These are phyloP conservation scores for Cruciata laevipes DNA, from an alignment of 257 asterid species.

Conservation along the genomic window DNA sequence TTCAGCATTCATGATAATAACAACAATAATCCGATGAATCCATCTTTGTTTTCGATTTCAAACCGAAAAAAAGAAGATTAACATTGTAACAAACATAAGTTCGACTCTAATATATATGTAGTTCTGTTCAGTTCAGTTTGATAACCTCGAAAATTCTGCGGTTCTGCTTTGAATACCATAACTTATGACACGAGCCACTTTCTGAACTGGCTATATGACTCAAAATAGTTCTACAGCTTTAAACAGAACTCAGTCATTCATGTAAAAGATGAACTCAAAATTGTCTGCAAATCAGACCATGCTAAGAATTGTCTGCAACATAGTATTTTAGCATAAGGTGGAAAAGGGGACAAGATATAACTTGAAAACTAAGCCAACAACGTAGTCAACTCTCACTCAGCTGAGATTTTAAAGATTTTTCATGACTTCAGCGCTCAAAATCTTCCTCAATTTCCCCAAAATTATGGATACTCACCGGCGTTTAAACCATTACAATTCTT, in stretches of 20 bases:
- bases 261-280: background rate
- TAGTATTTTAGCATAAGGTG: background rate
- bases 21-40: background rate
- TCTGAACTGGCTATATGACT: too few species aligned
- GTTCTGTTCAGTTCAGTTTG: too few species aligned
- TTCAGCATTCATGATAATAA: background rate
- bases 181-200: too few species aligned
- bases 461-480: background rate
- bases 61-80: too few species aligned
- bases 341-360: background rate
- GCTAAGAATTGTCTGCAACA: background rate
- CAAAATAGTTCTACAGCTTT: too few species aligned
- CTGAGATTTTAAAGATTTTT: background rate
- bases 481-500: constrained; percentile 41
- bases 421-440: too few species aligned
- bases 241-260: background rate
- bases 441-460: constrained; percentile 3
- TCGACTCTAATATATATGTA: too few species aligned
- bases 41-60: too few species aligned
- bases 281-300: background rate
- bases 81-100: too few species aligned
- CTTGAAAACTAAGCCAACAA: background rate
- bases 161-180: too few species aligned
- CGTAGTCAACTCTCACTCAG: background rate
- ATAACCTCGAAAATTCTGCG: too few species aligned